Evolutionary conservation across 805 yeast genomes (phyloP), one percentile per base, ranked within the genome.

Genomic region (Nakazawaea anatomiae): DNA sequence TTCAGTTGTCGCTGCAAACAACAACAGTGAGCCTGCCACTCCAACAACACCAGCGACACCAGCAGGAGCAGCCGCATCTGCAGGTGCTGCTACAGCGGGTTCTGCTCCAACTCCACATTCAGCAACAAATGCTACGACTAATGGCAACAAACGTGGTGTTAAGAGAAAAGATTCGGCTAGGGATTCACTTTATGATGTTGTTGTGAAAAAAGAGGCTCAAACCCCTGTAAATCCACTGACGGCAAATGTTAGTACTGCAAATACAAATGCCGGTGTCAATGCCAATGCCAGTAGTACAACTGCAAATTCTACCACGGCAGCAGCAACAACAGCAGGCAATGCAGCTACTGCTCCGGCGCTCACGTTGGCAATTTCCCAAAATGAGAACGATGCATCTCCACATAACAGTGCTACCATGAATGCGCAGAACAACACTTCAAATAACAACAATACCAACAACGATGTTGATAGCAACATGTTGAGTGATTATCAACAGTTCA

Each of bases 1-100:
- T 10, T 38, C 40, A 1, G 18, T 12, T 10, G 40, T n/a, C n/a
- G 45, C 44, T n/a, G 42, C 41, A 36, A 38, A 57, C 61, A 28
- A 61, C 36, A 59, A 63, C 30, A 65, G 71, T 10, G 74, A 70
- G 42, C 73, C 74, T 7, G 73, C 71, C 32, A 70, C 74, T 5
- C 74, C 74, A 50, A 69, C 73, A 1, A 70, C 74, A 1, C 75
- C 75, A 31, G 52, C 65, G 27, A 69, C 73, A 0, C 73, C 52
- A 30, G 47, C 46, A 14, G 29, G 42, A 39, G 34, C 53, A 14
- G 46, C 60, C 57, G 43, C 52, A 49, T 32, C 50, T 14, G 41
- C 50, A 28, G 46, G 60, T 57, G 43, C 52, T 47, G 38, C 50
- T 14, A 41, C 50, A 25, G 40, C 50, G 28, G 48, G 34, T 14